Percentiles rank a stretch among this genome's conserved stretches.
These are phyloP conservation scores for Chytriomyces sp. DNA, from an alignment of 192 early-diverging fungal species.

Conservation along the genomic window DNA sequence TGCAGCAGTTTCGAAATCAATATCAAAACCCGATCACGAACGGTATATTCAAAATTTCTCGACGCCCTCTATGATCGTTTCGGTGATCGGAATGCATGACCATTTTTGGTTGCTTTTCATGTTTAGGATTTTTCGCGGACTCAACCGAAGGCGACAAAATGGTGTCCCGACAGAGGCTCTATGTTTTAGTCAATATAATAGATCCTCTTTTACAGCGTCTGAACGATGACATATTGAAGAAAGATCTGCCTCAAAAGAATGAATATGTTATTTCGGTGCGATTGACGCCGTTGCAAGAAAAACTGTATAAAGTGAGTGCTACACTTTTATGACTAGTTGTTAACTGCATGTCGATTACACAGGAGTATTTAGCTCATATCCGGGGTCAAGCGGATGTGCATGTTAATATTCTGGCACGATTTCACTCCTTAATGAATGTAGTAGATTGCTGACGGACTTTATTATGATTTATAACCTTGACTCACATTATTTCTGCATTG, in stretches of 20 bases:
- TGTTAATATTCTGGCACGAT: too few species aligned
- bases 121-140: slow-evolving; percentile 27
- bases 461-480: too few species aligned
- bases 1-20: slow-evolving; percentile 24
- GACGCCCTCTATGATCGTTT: background rate
- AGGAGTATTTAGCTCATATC: background rate
- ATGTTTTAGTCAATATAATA: slow-evolving; percentile 31
- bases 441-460: too few species aligned
- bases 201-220: background rate
- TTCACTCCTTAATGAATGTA: too few species aligned
- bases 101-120: background rate
- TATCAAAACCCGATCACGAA: slow-evolving; percentile 28
- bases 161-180: slow-evolving; percentile 19
- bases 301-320: slow-evolving; percentile 56
- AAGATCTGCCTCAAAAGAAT: slow-evolving; percentile 69
- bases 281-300: slow-evolving; percentile 61
- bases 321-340: background rate
- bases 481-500: too few species aligned
- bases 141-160: slow-evolving; percentile 19
- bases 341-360: background rate
- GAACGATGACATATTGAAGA: slow-evolving; percentile 20
- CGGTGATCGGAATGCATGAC: background rate
- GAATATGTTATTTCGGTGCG: slow-evolving; percentile 75
- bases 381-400: too few species aligned
- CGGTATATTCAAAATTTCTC: background rate